These are phyloP conservation scores for Vitis amurensis DNA, from an alignment of 164 flowering plant genomes.

Conservation along the genomic window DNA sequence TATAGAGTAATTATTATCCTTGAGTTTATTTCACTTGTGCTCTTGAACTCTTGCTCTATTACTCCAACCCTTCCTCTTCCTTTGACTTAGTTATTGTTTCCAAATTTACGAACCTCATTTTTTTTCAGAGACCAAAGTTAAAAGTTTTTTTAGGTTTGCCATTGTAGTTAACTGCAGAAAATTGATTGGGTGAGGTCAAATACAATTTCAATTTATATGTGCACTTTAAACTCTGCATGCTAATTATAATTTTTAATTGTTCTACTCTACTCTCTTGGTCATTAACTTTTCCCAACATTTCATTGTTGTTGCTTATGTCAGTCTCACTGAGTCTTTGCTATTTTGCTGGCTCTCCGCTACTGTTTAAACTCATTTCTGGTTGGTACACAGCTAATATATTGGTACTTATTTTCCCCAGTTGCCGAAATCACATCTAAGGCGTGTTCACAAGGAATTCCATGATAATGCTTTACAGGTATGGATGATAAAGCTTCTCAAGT, in stretches of 20 bases:
- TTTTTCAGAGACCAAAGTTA: too few relatives aligned
- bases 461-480: slow-evolving; percentile 67
- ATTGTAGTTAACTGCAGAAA: too few relatives aligned
- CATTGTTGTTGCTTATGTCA: neutral
- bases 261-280: neutral
- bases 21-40: neutral
- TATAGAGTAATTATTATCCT: neutral
- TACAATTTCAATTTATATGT: neutral
- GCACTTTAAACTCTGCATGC: neutral
- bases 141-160: too few relatives aligned
- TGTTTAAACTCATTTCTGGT: neutral
- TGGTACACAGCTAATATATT: slow-evolving; percentile 1
- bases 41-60: too few relatives aligned
- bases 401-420: slow-evolving; percentile 39
- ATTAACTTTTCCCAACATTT: neutral
- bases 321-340: neutral
- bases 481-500: neutral
- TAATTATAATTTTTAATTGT: neutral
- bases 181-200: too few relatives aligned
- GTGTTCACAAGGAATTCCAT: slow-evolving; percentile 80
- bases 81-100: neutral
- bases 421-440: slow-evolving; percentile 73
- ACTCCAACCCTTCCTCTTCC: neutral
- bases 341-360: neutral
- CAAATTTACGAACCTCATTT: neutral